phyloP scores from a whole-genome alignment of 2,329 filamentous ascomycete species.

The Parastagonospora nodorum region DNA sequence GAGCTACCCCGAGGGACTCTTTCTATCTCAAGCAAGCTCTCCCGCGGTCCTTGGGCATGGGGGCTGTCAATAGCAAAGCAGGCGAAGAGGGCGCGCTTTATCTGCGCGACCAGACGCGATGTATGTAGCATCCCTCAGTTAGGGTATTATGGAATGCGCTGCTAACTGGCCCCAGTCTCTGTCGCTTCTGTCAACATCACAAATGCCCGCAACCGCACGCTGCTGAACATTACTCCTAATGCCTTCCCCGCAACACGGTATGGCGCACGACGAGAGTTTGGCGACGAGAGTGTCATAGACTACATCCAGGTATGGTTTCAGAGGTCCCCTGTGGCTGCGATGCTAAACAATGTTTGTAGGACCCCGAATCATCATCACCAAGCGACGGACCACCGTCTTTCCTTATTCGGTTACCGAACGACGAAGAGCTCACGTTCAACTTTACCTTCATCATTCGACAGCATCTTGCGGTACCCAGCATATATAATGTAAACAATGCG shows the following conservation, averaged over 20 bases:
- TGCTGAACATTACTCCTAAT: constrained; percentile 82
- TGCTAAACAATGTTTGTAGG: constrained; percentile 57
- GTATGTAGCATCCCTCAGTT: constrained; percentile 58
- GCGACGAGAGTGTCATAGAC: constrained; percentile 79
- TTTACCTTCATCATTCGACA: constrained; percentile 85
- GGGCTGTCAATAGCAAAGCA: constrained; percentile 85
- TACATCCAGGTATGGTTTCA: constrained; percentile 77
- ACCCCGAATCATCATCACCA: constrained; percentile 65
- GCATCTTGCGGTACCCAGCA: constrained; percentile 50
- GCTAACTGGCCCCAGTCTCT: constrained; percentile 66
- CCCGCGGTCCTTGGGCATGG: constrained; percentile 64
- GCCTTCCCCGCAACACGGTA: constrained; percentile 83
- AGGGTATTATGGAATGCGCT: constrained; percentile 5
- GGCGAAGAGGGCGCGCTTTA: constrained; percentile 79
- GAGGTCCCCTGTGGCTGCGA: background rate
- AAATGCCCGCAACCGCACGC: constrained; percentile 75
- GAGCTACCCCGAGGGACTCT: constrained; percentile 17
- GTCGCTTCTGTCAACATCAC: constrained; percentile 83
- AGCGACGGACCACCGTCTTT: constrained; percentile 66
- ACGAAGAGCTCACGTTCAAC: constrained; percentile 90
- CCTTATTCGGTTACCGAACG: constrained; percentile 83
- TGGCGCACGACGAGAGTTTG: constrained; percentile 70
- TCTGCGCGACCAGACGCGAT: constrained; percentile 87
- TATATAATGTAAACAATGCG: constrained; percentile 48
- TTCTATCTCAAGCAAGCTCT: constrained; percentile 13